Conservation (phyloP, 805 yeast species). For the Metschnikowia cubensis region DNA sequence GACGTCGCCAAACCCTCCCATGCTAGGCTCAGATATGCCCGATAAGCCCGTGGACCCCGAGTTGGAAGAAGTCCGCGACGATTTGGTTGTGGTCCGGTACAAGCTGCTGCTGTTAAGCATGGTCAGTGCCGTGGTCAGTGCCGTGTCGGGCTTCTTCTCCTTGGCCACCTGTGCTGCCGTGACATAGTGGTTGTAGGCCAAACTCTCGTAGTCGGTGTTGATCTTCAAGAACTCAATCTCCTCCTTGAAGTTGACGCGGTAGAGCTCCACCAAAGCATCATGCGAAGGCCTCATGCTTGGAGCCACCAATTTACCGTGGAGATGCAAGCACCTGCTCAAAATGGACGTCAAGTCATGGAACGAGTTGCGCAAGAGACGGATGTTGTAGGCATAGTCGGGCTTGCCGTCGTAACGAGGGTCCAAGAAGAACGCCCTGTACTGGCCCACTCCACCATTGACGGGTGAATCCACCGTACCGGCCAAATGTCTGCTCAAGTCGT, state of each 20-base stretch:
- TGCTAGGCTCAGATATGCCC: slow-evolving; percentile 11
- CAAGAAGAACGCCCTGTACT: slow-evolving; percentile 65
- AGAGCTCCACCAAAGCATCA: slow-evolving; percentile 59
- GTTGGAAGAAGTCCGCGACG: slow-evolving; percentile 14
- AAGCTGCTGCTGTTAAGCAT: slow-evolving; percentile 1
- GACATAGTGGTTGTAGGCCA: slow-evolving; percentile 23
- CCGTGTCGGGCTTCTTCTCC: slow-evolving; percentile 4
- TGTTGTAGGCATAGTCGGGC: slow-evolving; percentile 27
- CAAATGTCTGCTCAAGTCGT: slow-evolving; percentile 63
- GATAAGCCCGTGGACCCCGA: slow-evolving; percentile 13
- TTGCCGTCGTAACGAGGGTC: slow-evolving; percentile 34
- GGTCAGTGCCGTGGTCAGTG: slow-evolving; percentile 6
- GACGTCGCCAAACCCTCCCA: slow-evolving; percentile 4
- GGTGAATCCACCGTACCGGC: slow-evolving; percentile 91
- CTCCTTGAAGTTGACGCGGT: slow-evolving; percentile 58
- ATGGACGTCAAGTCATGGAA: slow-evolving; percentile 68
- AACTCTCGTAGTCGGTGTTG: slow-evolving; percentile 29
- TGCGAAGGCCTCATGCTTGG: slow-evolving; percentile 58
- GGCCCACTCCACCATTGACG: slow-evolving; percentile 88
- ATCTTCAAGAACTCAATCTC: slow-evolving; percentile 52
- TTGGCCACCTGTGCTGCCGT: slow-evolving; percentile 14
- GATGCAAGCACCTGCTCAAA: slow-evolving; percentile 58
- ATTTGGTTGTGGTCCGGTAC: slow-evolving; percentile 19
- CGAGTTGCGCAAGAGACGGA: slow-evolving; percentile 42
- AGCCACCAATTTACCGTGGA: slow-evolving; percentile 66